Conservation (phyloP, 352 stramenopile genomes). For the Albugo candida region DNA sequence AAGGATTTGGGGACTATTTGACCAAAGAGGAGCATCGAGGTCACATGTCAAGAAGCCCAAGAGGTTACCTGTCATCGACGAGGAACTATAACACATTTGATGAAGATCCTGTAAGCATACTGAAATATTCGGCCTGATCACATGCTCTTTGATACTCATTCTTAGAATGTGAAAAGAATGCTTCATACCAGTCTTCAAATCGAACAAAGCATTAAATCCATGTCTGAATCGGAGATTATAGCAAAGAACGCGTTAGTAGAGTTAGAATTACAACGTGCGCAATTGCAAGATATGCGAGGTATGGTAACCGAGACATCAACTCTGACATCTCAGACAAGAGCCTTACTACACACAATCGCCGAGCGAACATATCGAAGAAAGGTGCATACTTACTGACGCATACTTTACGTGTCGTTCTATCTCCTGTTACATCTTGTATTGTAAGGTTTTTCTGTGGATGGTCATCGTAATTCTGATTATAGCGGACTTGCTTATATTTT, state of each 20-base stretch:
- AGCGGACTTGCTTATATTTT: constrained; percentile 60
- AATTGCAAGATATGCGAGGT: constrained; percentile 63
- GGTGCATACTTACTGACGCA: constrained; percentile 2
- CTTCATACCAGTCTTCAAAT: constrained; percentile 10
- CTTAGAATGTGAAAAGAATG: too few relatives aligned
- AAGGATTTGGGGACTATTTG: too few relatives aligned
- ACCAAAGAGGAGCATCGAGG: too few relatives aligned
- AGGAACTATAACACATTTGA: too few relatives aligned
- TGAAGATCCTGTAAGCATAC: too few relatives aligned
- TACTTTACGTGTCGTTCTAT: not conserved
- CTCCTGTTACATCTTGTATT: not conserved
- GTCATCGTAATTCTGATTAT: constrained; percentile 42
- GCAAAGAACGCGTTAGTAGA: constrained; percentile 59
- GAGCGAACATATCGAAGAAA: constrained; percentile 52
- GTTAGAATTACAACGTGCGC: constrained; percentile 51
- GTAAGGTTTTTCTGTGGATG: constrained; percentile 31
- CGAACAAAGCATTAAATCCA: constrained; percentile 34
- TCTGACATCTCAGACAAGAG: constrained; percentile 41
- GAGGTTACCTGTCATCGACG: too few relatives aligned
- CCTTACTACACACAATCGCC: constrained; percentile 48
- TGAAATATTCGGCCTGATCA: too few relatives aligned
- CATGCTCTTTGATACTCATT: too few relatives aligned
- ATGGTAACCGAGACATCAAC: constrained; percentile 53
- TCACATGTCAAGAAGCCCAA: too few relatives aligned
- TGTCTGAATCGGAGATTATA: constrained; percentile 43